A percentile compares a stretch with the other conserved stretches of the same genome.
These are phyloP conservation scores for Chalaropsis thielavioides DNA, from an alignment of 2,329 filamentous ascomycete genomes.

Conservation along the genomic window DNA sequence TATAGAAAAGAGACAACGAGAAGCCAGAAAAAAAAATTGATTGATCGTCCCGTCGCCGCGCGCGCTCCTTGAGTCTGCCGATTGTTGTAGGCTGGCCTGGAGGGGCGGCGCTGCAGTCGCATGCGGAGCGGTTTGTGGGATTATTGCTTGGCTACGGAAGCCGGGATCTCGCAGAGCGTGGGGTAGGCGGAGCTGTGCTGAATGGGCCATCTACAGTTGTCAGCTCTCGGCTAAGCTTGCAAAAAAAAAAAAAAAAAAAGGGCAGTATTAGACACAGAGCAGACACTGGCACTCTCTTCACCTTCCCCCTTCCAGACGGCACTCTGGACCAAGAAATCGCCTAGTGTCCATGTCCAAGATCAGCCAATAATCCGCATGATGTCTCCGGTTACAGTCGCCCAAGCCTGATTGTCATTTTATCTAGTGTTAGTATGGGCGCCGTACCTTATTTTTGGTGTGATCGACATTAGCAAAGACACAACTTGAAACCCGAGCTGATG, in stretches of 20 bases:
- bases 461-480: background rate
- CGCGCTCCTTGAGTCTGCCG: background rate
- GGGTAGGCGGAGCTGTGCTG: too few species aligned
- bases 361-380: background rate
- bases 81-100: background rate
- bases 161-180: too few species aligned
- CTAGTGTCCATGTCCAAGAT: background rate
- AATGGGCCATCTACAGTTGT: background rate
- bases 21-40: background rate
- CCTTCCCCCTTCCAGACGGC: background rate
- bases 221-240: background rate
- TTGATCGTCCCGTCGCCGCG: background rate
- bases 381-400: background rate
- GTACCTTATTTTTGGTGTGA: background rate
- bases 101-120: too few species aligned
- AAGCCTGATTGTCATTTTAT: conserved; percentile 3
- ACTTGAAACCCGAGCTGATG: background rate
- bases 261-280: background rate
- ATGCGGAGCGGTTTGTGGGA: too few species aligned
- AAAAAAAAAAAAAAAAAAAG: background rate
- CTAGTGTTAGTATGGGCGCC: background rate
- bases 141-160: too few species aligned
- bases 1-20: background rate
- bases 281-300: background rate
- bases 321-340: background rate